Conservation (phyloP, 2,329 filamentous ascomycete species). For the Immersiporthe knoxdaviesiana region DNA sequence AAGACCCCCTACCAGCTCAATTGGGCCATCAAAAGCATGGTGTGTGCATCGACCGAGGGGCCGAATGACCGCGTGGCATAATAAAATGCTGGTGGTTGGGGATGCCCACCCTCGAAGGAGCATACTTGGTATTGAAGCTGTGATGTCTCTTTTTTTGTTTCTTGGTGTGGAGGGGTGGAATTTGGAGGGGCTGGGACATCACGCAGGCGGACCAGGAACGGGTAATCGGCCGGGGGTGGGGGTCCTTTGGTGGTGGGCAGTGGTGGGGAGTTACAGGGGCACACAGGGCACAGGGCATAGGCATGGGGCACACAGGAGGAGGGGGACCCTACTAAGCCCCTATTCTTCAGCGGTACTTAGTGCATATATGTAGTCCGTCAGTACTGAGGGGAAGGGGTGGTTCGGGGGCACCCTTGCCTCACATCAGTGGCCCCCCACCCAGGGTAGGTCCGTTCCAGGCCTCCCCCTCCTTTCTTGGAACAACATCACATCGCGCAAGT, state of each 20-base stretch:
- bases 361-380: too few relatives aligned
- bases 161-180: background rate
- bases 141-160: background rate
- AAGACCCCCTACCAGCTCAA: background rate
- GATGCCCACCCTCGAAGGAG: constrained; percentile 3
- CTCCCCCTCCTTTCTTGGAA: background rate
- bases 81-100: constrained; percentile 27
- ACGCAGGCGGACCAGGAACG: background rate
- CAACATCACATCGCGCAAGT: background rate
- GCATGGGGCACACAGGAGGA: too few relatives aligned
- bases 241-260: background rate
- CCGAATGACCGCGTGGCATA: background rate
- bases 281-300: background rate
- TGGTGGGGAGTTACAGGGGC: background rate
- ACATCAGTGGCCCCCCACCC: background rate
- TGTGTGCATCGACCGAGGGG: background rate
- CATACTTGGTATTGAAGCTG: background rate
- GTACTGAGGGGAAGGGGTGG: background rate
- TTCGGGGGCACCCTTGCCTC: background rate
- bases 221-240: background rate
- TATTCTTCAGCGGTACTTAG: too few relatives aligned
- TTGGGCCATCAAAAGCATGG: background rate
- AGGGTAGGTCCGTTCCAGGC: too few relatives aligned
- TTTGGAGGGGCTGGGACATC: constrained; percentile 22
- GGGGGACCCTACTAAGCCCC: background rate